Evolutionary conservation across 2,329 filamentous ascomycete species (phyloP).

Genomic region (Nannizziopsis barbatae): DNA sequence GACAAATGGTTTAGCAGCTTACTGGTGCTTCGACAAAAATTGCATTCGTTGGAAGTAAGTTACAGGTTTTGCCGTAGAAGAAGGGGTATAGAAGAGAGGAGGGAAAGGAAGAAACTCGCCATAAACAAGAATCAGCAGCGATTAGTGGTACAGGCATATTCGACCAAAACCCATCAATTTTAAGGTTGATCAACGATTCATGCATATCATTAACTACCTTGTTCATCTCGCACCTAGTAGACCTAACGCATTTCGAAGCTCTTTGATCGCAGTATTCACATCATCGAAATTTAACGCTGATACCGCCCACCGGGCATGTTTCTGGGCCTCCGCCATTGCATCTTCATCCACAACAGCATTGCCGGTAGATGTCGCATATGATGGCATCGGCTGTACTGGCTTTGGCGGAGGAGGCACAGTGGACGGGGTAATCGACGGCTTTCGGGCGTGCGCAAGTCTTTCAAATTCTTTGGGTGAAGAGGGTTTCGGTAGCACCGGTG

Average conservation of each 20-base stretch:
- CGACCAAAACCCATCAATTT: not conserved
- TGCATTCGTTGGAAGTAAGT: no score
- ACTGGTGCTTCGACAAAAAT: no score
- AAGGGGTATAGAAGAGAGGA: not conserved
- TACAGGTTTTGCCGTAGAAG: not conserved
- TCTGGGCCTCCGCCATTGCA: constrained; percentile 69
- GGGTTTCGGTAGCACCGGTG: constrained; percentile 16
- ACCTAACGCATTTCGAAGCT: constrained; percentile 64
- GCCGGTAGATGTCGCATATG: constrained; percentile 17
- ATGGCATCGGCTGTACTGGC: constrained; percentile 21
- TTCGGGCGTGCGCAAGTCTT: constrained; percentile 3
- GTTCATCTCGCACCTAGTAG: constrained; percentile 52
- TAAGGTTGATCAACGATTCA: not conserved
- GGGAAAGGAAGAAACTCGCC: not conserved
- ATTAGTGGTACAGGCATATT: not conserved
- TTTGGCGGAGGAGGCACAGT: constrained; percentile 23
- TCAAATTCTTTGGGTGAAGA: constrained; percentile 11
- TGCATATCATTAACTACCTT: not conserved
- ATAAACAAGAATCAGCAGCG: not conserved
- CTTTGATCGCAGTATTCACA: constrained; percentile 75
- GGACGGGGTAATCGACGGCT: constrained; percentile 11
- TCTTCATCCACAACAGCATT: constrained; percentile 51
- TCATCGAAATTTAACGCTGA: constrained; percentile 96
- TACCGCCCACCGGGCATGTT: constrained; percentile 94
- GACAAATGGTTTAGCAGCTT: no score